Conservation (phyloP, 2,329 filamentous ascomycete species). For the Penicillium sclerotiorum region DNA sequence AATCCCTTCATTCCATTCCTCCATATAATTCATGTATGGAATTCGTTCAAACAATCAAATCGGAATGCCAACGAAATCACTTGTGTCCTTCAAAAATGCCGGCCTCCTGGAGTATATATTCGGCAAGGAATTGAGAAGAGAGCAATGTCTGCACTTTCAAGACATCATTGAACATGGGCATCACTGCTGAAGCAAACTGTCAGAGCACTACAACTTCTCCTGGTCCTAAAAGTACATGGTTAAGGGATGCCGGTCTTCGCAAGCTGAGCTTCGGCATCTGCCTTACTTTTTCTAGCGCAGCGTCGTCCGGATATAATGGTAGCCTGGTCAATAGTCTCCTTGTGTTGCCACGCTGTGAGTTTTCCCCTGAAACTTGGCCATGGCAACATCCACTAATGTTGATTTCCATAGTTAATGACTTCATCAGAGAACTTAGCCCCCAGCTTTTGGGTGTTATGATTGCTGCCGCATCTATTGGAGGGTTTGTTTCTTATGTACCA, state of each 20-base stretch:
- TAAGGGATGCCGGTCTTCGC: neutral
- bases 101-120: too few species aligned
- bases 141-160: too few species aligned
- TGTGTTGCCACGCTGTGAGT: neutral
- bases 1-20: too few species aligned
- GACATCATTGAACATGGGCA: too few species aligned
- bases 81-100: too few species aligned
- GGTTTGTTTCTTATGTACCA: neutral
- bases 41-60: too few species aligned
- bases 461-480: neutral
- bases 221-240: neutral
- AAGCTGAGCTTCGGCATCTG: neutral
- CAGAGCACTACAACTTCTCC: too few species aligned
- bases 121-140: too few species aligned
- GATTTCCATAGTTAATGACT: neutral
- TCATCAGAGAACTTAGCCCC: neutral
- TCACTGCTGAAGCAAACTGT: too few species aligned
- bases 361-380: too few species aligned
- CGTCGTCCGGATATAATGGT: neutral
- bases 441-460: neutral
- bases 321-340: conserved; percentile 1
- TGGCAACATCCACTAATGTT: neutral
- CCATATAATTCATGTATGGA: too few species aligned
- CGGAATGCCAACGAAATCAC: too few species aligned
- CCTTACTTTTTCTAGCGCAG: neutral